These are phyloP conservation scores for Chytriomyces sp. DNA, from an alignment of 192 early-diverging fungal genomes.

Conservation along the genomic window DNA sequence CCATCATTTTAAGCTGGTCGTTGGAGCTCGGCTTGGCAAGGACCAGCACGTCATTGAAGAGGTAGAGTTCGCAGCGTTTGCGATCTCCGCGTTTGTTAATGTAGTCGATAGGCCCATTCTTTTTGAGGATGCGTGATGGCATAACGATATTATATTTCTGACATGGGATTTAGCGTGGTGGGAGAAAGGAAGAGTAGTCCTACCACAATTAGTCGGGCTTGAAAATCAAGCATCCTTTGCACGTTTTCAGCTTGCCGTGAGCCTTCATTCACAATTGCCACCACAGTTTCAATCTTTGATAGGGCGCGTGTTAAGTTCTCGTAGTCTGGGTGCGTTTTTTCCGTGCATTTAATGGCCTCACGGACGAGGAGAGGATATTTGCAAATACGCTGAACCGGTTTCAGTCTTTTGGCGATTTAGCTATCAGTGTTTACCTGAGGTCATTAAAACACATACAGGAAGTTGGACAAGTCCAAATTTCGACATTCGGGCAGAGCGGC, in stretches of 20 bases:
- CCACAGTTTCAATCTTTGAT: constrained; percentile 56
- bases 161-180: background rate
- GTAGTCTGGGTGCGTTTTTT: constrained; percentile 49
- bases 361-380: constrained; percentile 62
- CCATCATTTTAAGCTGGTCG: constrained; percentile 52
- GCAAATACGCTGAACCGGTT: constrained; percentile 61
- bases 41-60: constrained; percentile 60
- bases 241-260: constrained; percentile 54
- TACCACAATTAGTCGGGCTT: constrained; percentile 50
- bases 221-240: constrained; percentile 57
- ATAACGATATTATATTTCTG: constrained; percentile 57
- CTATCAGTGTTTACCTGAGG: background rate
- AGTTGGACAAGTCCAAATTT: constrained; percentile 24
- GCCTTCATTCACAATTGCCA: constrained; percentile 60
- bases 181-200: background rate
- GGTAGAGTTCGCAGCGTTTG: constrained; percentile 52
- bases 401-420: constrained; percentile 33
- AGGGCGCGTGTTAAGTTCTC: constrained; percentile 45
- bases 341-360: constrained; percentile 54
- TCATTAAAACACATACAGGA: constrained; percentile 17
- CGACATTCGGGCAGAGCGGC: constrained; percentile 15
- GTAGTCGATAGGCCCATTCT: constrained; percentile 44
- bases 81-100: constrained; percentile 34
- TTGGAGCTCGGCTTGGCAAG: constrained; percentile 41
- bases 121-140: constrained; percentile 47